Conservation (phyloP, 73 alveolate genomes). For the Paramecium bursaria region DNA sequence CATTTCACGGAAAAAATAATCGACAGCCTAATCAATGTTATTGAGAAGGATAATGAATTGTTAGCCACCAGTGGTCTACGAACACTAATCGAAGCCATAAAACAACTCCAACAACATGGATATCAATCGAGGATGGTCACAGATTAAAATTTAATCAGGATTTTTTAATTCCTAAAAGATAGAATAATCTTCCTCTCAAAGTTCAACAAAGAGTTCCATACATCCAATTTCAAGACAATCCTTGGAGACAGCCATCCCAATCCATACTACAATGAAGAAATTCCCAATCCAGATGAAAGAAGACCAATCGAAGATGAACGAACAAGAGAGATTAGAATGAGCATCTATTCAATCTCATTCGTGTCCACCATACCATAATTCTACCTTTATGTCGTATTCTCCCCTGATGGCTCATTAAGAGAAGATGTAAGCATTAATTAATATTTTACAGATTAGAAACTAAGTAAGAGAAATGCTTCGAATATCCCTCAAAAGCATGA, state of each 20-base stretch:
- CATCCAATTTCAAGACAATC: background rate
- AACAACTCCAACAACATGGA: background rate
- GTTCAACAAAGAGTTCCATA: slow-evolving; percentile 23
- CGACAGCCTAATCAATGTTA: background rate
- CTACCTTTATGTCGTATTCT: background rate
- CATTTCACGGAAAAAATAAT: background rate
- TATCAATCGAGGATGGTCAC: slow-evolving; percentile 5
- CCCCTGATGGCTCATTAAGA: background rate
- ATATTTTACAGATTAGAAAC: slow-evolving; percentile 1
- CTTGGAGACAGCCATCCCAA: slow-evolving; percentile 3
- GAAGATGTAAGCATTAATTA: slow-evolving; percentile 2
- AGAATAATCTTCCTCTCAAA: slow-evolving; percentile 14
- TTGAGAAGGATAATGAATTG: slow-evolving; percentile 43
- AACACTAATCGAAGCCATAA: background rate
- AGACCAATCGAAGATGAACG: background rate
- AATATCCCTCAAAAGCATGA: slow-evolving; percentile 14
- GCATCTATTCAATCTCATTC: background rate
- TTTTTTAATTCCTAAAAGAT: background rate
- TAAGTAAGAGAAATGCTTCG: slow-evolving; percentile 10
- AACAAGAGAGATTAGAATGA: background rate
- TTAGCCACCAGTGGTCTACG: slow-evolving; percentile 15
- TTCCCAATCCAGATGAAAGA: background rate
- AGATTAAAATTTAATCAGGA: background rate
- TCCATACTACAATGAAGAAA: background rate
- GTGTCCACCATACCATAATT: slow-evolving; percentile 31